These are phyloP conservation scores for Amaranthus cruentus DNA, from an alignment of 148 eudicot species.

Conservation along the genomic window DNA sequence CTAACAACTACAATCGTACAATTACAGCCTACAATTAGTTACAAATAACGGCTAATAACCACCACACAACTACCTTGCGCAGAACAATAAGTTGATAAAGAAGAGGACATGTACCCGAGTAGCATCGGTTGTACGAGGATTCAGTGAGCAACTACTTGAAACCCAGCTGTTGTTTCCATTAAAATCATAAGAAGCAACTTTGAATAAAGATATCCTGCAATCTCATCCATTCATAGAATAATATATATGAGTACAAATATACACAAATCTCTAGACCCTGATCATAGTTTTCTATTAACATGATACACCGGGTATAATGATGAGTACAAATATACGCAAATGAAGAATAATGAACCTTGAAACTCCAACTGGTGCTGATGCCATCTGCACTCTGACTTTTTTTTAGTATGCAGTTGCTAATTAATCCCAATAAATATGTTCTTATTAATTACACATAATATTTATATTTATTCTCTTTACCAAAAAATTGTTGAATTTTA, in stretches of 20 bases:
- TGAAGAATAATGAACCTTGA: conserved; percentile 28
- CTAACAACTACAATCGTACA: too few relatives aligned
- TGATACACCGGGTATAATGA: too few relatives aligned
- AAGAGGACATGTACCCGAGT: conserved; percentile 18
- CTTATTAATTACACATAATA: conserved; percentile 6
- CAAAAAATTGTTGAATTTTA: not conserved
- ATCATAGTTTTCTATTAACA: too few relatives aligned
- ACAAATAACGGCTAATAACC: not conserved
- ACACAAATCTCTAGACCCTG: too few relatives aligned
- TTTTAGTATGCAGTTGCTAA: conserved; percentile 8
- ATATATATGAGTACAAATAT: too few relatives aligned
- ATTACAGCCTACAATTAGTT: not conserved
- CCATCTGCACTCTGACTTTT: conserved; percentile 26
- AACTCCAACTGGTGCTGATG: conserved; percentile 33
- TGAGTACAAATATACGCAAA: not conserved
- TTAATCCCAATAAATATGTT: conserved; percentile 13
- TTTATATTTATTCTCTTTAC: not conserved
- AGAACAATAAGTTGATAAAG: not conserved
- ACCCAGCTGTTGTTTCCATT: conserved; percentile 33
- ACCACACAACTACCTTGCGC: too few relatives aligned
- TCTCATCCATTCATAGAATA: conserved; percentile 5
- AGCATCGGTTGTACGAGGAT: conserved; percentile 27
- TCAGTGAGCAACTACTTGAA: conserved; percentile 24
- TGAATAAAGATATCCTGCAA: conserved; percentile 28
- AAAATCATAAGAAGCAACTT: conserved; percentile 20